Conservation (phyloP, 805 yeast genomes). For the Saccharomycopsis vini region DNA sequence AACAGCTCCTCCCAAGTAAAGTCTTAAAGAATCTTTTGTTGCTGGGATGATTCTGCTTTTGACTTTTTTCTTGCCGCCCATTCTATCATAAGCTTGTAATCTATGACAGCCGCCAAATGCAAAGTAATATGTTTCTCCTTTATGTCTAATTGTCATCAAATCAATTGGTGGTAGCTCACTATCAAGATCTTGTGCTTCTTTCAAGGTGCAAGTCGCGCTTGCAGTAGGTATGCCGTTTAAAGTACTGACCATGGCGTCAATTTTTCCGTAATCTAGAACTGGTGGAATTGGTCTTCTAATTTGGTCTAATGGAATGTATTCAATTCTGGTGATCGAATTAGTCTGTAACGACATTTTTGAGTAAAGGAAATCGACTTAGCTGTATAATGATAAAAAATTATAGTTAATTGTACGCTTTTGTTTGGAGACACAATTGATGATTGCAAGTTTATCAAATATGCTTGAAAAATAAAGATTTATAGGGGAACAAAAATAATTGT, state of each 20-base stretch:
- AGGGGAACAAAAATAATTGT: no score
- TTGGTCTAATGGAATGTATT: conserved; percentile 54
- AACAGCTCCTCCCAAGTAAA: conserved; percentile 66
- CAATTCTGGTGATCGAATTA: conserved; percentile 38
- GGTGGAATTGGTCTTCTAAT: conserved; percentile 83
- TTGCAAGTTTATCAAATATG: no score
- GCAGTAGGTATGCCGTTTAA: conserved; percentile 55
- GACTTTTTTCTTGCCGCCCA: conserved; percentile 39
- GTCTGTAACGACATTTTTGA: conserved; percentile 69
- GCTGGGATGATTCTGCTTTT: conserved; percentile 69
- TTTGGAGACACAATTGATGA: no score
- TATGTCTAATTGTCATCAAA: conserved; percentile 56
- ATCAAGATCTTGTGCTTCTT: conserved; percentile 28
- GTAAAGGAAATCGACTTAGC: no score
- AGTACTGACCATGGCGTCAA: conserved; percentile 71
- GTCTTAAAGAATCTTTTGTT: conserved; percentile 53
- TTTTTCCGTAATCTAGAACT: conserved; percentile 64
- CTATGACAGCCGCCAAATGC: conserved; percentile 91
- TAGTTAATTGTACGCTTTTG: no score
- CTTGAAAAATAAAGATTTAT: no score
- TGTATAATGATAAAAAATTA: no score
- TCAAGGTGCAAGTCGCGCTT: conserved; percentile 47
- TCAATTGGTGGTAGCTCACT: conserved; percentile 81
- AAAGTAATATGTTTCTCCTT: conserved; percentile 55
- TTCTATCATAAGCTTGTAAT: conserved; percentile 72